phyloP scores from a whole-genome alignment of 139 green algal genomes.

The Tetraselmis striata region DNA sequence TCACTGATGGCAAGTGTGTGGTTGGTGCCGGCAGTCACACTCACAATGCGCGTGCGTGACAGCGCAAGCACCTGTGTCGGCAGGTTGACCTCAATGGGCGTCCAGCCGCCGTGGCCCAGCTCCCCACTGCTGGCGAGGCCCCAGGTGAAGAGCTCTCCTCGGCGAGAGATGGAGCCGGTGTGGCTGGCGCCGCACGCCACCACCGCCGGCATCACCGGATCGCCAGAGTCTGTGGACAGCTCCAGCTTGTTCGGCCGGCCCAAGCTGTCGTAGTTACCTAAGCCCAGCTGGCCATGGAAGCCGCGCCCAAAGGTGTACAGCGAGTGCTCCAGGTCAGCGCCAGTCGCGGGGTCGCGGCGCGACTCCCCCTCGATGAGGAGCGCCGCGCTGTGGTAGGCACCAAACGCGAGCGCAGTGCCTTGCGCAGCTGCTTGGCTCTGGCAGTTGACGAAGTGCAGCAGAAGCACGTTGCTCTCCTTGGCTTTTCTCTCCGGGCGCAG shows the following conservation, averaged over 20 bases:
- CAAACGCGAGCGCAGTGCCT: slow-evolving; percentile 56
- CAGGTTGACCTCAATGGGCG: slow-evolving; percentile 44
- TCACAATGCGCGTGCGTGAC: slow-evolving; percentile 6
- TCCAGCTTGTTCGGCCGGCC: not conserved
- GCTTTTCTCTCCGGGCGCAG: slow-evolving; percentile 13
- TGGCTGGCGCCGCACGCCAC: slow-evolving; percentile 56
- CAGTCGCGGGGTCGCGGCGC: not conserved
- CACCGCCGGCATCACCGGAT: slow-evolving; percentile 45
- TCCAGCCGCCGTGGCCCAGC: slow-evolving; percentile 59
- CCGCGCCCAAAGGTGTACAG: slow-evolving; percentile 46
- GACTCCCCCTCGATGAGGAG: slow-evolving; percentile 29
- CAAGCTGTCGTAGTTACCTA: slow-evolving; percentile 25
- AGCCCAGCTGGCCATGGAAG: slow-evolving; percentile 78
- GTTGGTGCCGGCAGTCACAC: slow-evolving; percentile 34
- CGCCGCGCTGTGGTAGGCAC: slow-evolving; percentile 57
- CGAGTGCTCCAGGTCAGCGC: slow-evolving; percentile 19
- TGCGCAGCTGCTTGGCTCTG: slow-evolving; percentile 59
- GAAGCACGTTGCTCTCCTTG: slow-evolving; percentile 41
- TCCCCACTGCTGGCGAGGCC: slow-evolving; percentile 68
- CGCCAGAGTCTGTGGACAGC: not conserved
- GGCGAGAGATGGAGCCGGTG: slow-evolving; percentile 53
- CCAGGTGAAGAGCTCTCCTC: slow-evolving; percentile 67
- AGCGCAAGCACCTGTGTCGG: slow-evolving; percentile 1
- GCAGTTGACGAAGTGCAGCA: slow-evolving; percentile 63
- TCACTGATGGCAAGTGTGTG: slow-evolving; percentile 75